Evolutionary conservation across 306 rosid genomes (phyloP), one percentile per base, ranked within the genome.

Genomic region (Medicago ruthenica): DNA sequence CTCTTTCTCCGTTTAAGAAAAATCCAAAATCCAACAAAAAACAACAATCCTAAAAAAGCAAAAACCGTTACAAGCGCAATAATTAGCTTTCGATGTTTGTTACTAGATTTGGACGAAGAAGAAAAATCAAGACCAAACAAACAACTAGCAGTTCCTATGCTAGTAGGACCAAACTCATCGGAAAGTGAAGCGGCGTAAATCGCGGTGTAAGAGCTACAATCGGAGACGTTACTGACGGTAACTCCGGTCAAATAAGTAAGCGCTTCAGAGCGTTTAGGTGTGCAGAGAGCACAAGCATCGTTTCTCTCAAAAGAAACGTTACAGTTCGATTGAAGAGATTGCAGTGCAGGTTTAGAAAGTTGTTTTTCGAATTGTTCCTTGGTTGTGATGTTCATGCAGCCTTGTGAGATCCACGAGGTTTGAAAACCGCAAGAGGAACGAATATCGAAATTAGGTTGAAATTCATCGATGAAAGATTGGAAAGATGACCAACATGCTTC

Each of bases 321-420:
- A 8, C 97, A 95, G 60, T 48, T 79, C 0, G 0, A 0, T 6
- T 45, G 67, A 17, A 86, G 83, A 53, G 39, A 31, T 50, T 65
- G 72, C 0, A 85, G 57, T 0, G 59, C 37, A 1, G 70, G 0
- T 0, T 11, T 87, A 67, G 48, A 84, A 72, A 7, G 5, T 22
- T 68, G 21, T 6, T 22, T 1, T 9, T 84, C 85, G 81, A 92
- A 95, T 0, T 86, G 42, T 0, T 65, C 24, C 21, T 37, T 61
- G 58, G 96, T 90, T 57, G 88, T 86, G 83, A 95, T 80, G 84
- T 85, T 89, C 92, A 84, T 81, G 81, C 97, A 95, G 1, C 97
- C 98, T 16, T 89, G 75, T 17, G 88, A 82, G 80, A 85, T 85
- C 86, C 84, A 85, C 0, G 70, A 48, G 12, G 88, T 79, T 34